phyloP scores from a whole-genome alignment of 1,284 basidiomycete genomes.

The Puccinia horiana region DNA sequence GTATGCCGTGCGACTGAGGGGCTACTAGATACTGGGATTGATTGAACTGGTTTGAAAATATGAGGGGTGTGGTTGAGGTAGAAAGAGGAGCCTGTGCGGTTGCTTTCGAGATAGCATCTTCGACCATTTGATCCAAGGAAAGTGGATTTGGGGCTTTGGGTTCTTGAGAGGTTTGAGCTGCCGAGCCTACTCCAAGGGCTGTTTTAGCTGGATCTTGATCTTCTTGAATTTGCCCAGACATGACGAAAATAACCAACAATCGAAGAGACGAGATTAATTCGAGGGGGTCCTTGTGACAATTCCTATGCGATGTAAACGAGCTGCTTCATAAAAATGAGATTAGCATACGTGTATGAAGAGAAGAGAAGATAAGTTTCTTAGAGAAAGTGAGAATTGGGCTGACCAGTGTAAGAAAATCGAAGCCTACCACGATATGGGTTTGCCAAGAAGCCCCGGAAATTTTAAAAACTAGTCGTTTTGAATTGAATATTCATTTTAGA shows the following conservation, averaged over 20 bases:
- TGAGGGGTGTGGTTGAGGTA: not conserved
- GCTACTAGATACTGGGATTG: not conserved
- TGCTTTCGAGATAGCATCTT: constrained; percentile 22
- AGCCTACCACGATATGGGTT: not conserved
- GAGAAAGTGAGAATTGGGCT: not conserved
- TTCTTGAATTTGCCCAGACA: not conserved
- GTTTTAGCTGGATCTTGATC: not conserved
- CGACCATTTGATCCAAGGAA: constrained; percentile 13
- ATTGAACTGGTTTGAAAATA: not conserved
- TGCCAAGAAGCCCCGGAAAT: not conserved
- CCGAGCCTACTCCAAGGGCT: not conserved
- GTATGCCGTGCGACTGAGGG: not conserved
- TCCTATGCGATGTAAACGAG: not conserved
- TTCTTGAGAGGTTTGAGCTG: not conserved
- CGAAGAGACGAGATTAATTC: not conserved
- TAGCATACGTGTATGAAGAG: not conserved
- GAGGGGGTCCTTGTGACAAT: too few species aligned
- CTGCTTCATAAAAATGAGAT: not conserved
- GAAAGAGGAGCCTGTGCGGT: not conserved
- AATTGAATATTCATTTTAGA: not conserved
- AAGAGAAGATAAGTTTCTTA: not conserved
- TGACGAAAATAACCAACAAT: not conserved
- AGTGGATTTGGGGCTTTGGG: not conserved
- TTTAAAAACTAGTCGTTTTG: too few species aligned
- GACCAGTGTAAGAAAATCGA: not conserved